Conservation (phyloP, 768 basidiomycete genomes). For the Dentipellis fragilis region DNA sequence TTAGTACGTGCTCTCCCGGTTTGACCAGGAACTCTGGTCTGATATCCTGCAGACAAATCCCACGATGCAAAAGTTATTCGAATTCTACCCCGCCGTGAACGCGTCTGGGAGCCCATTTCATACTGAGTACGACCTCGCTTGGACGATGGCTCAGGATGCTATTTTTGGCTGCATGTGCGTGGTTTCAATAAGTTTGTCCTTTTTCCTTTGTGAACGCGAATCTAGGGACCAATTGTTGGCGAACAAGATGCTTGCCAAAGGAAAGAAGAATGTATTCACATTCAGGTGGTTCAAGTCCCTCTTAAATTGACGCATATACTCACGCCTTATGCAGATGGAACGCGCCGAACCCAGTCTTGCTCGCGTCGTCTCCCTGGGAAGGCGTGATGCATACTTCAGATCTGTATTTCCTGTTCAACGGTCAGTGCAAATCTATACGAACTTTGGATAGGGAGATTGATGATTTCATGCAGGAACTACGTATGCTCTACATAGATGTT, state of each 20-base stretch:
- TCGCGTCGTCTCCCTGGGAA: background rate
- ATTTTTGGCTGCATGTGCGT: background rate
- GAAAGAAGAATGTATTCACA: slow-evolving; percentile 31
- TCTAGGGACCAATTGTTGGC: slow-evolving; percentile 27
- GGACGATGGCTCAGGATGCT: background rate
- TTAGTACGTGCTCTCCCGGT: slow-evolving; percentile 21
- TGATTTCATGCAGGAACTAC: background rate
- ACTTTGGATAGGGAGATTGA: background rate
- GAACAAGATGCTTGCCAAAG: slow-evolving; percentile 33
- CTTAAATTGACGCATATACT: slow-evolving; percentile 2
- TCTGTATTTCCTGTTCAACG: background rate
- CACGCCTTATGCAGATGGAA: background rate
- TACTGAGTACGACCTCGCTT: background rate
- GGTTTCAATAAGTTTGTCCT: slow-evolving; percentile 4
- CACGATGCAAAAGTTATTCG: background rate
- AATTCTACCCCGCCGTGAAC: background rate
- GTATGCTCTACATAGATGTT: too few relatives aligned
- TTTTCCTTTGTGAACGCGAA: slow-evolving; percentile 24
- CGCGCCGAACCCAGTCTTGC: background rate
- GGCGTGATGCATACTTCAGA: background rate
- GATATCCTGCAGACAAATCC: background rate
- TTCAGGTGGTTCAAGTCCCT: slow-evolving; percentile 24
- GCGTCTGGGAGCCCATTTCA: background rate
- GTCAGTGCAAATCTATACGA: background rate
- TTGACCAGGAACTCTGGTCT: background rate